Conservation (phyloP, 208 protist genomes). For the Leishmania tropica region DNA sequence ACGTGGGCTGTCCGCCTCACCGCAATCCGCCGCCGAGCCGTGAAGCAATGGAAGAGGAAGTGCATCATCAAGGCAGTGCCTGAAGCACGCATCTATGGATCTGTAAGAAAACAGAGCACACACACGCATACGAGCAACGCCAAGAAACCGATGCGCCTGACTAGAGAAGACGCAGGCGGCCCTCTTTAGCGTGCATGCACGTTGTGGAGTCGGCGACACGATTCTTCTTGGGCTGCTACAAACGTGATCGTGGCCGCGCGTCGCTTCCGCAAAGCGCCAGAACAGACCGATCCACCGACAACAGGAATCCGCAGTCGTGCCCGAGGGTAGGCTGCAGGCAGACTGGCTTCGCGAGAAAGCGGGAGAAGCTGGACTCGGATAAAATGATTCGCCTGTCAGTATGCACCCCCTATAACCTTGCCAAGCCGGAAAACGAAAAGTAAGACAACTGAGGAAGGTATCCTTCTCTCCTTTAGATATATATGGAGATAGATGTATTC, state of each 20-base stretch:
- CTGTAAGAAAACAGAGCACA: neutral
- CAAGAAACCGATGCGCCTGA: neutral
- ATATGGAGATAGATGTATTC: no score
- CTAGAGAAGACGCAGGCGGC: neutral
- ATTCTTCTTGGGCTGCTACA: neutral
- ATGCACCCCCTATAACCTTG: neutral
- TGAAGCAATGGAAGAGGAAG: neutral
- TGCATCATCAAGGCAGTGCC: neutral
- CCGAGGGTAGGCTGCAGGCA: neutral
- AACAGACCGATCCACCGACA: neutral
- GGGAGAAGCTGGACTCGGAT: neutral
- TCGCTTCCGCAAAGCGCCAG: neutral
- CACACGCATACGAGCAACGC: neutral
- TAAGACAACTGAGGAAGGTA: neutral
- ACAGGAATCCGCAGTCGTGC: neutral
- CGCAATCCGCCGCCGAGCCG: neutral
- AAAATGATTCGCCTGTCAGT: neutral
- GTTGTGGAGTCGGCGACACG: neutral
- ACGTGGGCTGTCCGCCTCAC: neutral
- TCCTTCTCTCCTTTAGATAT: neutral
- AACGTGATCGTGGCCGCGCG: neutral
- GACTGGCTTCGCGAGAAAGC: neutral
- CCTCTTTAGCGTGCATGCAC: neutral
- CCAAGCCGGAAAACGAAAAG: neutral
- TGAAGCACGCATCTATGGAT: neutral